phyloP scores from a whole-genome alignment of 106 monocot genomes.

The Phalaenopsis equestris region DNA sequence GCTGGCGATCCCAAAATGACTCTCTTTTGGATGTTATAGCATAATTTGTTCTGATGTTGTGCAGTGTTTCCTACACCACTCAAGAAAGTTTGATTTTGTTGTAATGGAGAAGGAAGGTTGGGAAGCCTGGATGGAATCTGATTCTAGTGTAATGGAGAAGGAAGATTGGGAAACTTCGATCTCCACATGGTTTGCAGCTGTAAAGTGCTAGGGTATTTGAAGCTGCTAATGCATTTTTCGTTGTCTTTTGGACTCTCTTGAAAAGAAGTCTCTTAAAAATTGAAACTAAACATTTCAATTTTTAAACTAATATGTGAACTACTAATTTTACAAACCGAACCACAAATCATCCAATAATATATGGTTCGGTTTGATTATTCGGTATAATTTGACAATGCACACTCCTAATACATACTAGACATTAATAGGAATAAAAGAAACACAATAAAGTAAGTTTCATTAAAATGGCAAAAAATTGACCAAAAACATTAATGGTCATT shows the following conservation, averaged over 20 bases:
- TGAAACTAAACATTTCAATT: too few relatives aligned
- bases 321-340: too few relatives aligned
- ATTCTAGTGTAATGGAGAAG: constrained; percentile 13
- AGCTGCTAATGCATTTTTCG: constrained; percentile 20
- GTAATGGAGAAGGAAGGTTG: background rate
- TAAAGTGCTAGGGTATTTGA: constrained; percentile 45
- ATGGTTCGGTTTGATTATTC: too few relatives aligned
- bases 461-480: too few relatives aligned
- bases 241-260: constrained; percentile 28
- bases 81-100: constrained; percentile 24
- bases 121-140: constrained; percentile 8
- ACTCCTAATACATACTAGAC: too few relatives aligned
- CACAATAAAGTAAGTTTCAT: too few relatives aligned
- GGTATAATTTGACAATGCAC: too few relatives aligned
- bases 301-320: too few relatives aligned
- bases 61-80: constrained; percentile 20
- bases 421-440: too few relatives aligned
- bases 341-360: too few relatives aligned
- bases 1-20: constrained; percentile 42
- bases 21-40: constrained; percentile 79
- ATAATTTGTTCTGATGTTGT: constrained; percentile 28
- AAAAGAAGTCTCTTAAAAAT: background rate
- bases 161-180: background rate
- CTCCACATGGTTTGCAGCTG: constrained; percentile 12
- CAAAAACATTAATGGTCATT: too few relatives aligned